Conservation (phyloP, 2,329 filamentous ascomycete species). For the Neoscytalidium dimidiatum region DNA sequence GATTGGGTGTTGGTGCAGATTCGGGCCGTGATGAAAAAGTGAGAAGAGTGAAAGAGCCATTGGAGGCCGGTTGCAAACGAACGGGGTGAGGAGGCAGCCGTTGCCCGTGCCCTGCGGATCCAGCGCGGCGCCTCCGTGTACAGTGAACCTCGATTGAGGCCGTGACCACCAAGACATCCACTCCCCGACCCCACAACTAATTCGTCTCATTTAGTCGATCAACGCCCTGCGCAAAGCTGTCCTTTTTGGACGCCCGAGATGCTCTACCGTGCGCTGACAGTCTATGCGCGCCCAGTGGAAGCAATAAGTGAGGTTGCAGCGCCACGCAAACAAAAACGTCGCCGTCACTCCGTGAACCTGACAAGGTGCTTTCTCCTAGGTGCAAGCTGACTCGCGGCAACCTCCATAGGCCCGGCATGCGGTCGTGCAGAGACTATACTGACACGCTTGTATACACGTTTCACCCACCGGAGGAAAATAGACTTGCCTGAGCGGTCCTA, state of each 20-base stretch:
- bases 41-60: background rate
- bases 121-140: background rate
- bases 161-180: background rate
- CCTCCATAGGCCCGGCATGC: background rate
- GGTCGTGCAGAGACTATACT: background rate
- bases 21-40: background rate
- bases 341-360: background rate
- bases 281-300: background rate
- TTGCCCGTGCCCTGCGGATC: background rate
- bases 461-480: background rate
- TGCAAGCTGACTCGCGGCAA: background rate
- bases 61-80: too few species aligned
- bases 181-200: background rate
- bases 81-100: background rate
- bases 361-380: background rate
- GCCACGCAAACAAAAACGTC: background rate
- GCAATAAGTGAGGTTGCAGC: background rate
- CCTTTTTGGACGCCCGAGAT: background rate
- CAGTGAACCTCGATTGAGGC: background rate
- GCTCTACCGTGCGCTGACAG: background rate
- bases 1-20: background rate
- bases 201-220: background rate
- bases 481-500: background rate
- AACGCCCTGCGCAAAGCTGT: background rate
- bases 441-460: background rate